Conservation (phyloP, 192 early-diverging fungal genomes). For the Pilaira anomala region DNA sequence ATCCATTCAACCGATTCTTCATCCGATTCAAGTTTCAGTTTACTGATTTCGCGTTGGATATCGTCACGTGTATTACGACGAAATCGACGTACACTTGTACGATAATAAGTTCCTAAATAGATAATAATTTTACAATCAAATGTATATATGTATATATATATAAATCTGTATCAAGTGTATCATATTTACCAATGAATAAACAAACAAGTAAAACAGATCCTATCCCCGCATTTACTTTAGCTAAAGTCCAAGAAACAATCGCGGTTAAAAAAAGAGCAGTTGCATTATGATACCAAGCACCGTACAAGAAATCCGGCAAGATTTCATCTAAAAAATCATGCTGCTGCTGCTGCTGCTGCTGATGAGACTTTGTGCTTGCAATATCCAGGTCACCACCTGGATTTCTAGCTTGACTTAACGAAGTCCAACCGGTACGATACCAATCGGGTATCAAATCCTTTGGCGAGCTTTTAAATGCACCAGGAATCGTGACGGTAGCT, state of each 20-base stretch:
- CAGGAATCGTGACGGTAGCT: conserved; percentile 1
- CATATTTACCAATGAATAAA: conserved; percentile 27
- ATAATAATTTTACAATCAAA: neutral
- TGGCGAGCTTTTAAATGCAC: neutral
- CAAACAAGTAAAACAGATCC: conserved; percentile 18
- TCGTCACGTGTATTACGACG: conserved; percentile 55
- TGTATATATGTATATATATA: neutral
- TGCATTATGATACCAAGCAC: conserved; percentile 37
- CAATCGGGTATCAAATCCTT: conserved; percentile 18
- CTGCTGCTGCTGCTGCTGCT: neutral
- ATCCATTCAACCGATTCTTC: conserved; percentile 74
- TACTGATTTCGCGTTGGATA: conserved; percentile 50
- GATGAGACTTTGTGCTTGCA: neutral
- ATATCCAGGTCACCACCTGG: conserved; percentile 14
- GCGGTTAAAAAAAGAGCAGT: conserved; percentile 23
- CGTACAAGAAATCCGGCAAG: conserved; percentile 25
- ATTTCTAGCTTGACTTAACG: conserved; percentile 12
- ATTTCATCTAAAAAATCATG: conserved; percentile 18
- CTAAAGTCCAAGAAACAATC: conserved; percentile 18
- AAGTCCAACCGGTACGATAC: conserved; percentile 29
- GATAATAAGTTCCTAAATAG: conserved; percentile 49
- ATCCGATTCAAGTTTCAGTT: conserved; percentile 41
- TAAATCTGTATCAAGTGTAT: neutral
- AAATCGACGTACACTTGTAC: conserved; percentile 50
- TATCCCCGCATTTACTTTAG: conserved; percentile 23